Evolutionary conservation across 768 basidiomycete genomes (phyloP).

Genomic region (Russula sp.): DNA sequence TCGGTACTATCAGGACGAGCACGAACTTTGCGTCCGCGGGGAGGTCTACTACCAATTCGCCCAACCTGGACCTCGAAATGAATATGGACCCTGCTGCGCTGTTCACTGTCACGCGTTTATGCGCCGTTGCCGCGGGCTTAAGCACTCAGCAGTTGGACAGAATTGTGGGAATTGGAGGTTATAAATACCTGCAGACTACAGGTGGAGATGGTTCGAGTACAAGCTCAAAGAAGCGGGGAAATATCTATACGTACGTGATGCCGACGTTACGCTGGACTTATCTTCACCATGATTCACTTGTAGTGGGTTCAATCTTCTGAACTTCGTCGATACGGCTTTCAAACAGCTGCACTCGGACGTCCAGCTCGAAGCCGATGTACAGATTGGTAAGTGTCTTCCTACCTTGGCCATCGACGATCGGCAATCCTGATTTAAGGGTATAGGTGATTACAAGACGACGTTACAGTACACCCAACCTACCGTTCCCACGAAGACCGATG

Average conservation of each 20-base stretch:
- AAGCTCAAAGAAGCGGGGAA: constrained; percentile 39
- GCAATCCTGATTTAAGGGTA: background rate
- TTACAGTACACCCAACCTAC: constrained; percentile 56
- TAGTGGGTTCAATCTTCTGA: constrained; percentile 61
- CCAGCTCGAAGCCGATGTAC: constrained; percentile 50
- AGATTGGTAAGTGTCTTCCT: constrained; percentile 47
- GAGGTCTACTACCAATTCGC: constrained; percentile 55
- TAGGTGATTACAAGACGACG: constrained; percentile 62
- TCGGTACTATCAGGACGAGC: constrained; percentile 57
- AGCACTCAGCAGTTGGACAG: constrained; percentile 60
- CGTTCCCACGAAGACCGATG: constrained; percentile 59
- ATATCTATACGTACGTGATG: constrained; percentile 53
- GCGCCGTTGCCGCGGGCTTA: constrained; percentile 63
- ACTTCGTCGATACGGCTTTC: constrained; percentile 64
- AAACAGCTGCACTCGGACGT: constrained; percentile 62
- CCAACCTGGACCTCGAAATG: constrained; percentile 57
- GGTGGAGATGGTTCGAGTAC: constrained; percentile 35
- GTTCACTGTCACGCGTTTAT: constrained; percentile 65
- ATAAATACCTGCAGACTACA: constrained; percentile 46
- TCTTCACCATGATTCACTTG: constrained; percentile 5
- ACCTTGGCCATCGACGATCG: background rate
- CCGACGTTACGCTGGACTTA: background rate
- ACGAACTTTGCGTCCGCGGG: constrained; percentile 53
- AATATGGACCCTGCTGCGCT: constrained; percentile 66
- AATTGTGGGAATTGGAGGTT: constrained; percentile 66